These are phyloP conservation scores for Nectriaceae sp. DNA, from an alignment of 2,329 filamentous ascomycete genomes.

Conservation along the genomic window DNA sequence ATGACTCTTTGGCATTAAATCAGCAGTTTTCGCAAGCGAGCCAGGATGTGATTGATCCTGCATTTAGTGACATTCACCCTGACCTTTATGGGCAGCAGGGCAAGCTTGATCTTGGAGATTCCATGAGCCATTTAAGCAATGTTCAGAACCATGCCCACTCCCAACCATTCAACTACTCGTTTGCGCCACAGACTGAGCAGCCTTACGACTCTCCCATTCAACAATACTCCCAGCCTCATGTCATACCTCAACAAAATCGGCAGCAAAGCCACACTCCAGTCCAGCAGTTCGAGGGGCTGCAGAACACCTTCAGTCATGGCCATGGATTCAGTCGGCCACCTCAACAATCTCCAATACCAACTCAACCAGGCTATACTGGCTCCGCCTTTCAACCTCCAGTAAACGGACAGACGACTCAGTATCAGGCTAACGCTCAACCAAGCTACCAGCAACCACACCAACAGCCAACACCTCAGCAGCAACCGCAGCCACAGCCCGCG, in stretches of 20 bases:
- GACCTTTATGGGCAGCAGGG: conserved; percentile 39
- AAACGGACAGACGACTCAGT: conserved; percentile 26
- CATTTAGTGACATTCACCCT: conserved; percentile 39
- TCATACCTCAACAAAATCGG: conserved; percentile 33
- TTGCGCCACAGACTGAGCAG: conserved; percentile 34
- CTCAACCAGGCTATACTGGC: conserved; percentile 28
- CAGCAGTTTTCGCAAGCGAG: conserved; percentile 37
- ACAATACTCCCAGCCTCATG: conserved; percentile 36
- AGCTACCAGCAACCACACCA: conserved; percentile 22
- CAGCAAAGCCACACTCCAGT: conserved; percentile 38
- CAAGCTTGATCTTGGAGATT: conserved; percentile 32
- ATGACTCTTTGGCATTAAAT: conserved; percentile 33
- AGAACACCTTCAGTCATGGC: conserved; percentile 27
- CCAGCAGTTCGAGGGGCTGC: conserved; percentile 33
- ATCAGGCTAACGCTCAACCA: conserved; percentile 14
- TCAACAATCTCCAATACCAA: conserved; percentile 34
- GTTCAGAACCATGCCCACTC: conserved; percentile 33
- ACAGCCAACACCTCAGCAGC: conserved; percentile 17
- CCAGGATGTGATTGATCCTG: conserved; percentile 40
- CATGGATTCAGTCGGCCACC: conserved; percentile 28
- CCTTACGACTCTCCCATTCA: conserved; percentile 34
- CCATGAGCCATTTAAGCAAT: conserved; percentile 33
- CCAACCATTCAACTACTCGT: conserved; percentile 38
- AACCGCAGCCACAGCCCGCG: conserved; percentile 16
- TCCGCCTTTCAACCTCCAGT: conserved; percentile 26